These are phyloP conservation scores for Raffaelea albimanens DNA, from an alignment of 2,329 filamentous ascomycete genomes.

Conservation along the genomic window DNA sequence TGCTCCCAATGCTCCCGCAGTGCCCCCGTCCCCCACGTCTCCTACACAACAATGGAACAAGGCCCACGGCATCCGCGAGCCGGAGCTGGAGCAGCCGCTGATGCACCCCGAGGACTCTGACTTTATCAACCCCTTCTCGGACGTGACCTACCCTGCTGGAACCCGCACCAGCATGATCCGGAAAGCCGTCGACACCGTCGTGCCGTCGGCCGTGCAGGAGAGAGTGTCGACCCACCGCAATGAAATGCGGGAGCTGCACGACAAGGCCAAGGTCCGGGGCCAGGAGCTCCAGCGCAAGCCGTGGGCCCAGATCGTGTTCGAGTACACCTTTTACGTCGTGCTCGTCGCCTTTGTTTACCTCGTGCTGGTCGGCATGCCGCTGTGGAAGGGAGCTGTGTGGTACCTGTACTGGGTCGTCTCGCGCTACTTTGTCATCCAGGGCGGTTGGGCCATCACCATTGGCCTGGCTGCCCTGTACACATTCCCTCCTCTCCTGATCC, in stretches of 20 bases:
- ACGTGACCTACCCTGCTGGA: background rate
- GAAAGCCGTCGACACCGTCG: too few relatives aligned
- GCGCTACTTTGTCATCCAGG: background rate
- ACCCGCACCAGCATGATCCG: background rate
- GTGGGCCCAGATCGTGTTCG: slow-evolving; percentile 3
- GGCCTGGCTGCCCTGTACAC: background rate
- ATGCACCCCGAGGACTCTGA: background rate
- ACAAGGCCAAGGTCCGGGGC: slow-evolving; percentile 4
- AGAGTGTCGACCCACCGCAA: background rate
- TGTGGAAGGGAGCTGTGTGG: slow-evolving; percentile 5
- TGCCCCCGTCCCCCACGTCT: too few relatives aligned
- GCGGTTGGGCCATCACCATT: slow-evolving; percentile 5
- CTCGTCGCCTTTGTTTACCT: slow-evolving; percentile 4
- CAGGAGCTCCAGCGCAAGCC: slow-evolving; percentile 2
- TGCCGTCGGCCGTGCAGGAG: background rate
- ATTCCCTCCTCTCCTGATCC: slow-evolving; percentile 1
- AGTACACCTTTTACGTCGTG: slow-evolving; percentile 1
- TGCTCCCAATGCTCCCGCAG: background rate
- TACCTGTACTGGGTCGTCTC: slow-evolving; percentile 5
- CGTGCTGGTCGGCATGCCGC: slow-evolving; percentile 5
- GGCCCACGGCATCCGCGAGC: too few relatives aligned
- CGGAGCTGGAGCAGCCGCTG: background rate
- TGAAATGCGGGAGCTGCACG: background rate
- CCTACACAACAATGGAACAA: too few relatives aligned
- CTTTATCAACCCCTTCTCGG: background rate